Conservation (phyloP, 2,329 filamentous ascomycete genomes). For the Domatiomyces globalis region DNA sequence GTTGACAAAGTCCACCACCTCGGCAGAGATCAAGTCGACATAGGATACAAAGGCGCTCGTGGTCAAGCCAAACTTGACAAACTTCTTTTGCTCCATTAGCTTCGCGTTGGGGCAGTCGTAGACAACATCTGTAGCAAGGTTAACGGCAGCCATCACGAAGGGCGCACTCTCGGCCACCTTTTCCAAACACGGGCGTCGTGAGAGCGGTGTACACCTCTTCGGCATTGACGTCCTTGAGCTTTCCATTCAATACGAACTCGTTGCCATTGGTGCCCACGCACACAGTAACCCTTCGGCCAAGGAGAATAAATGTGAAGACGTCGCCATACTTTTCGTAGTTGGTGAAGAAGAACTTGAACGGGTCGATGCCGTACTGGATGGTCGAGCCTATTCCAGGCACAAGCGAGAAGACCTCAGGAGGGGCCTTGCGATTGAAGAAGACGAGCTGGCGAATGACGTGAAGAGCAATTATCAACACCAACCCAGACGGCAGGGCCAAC, state of each 20-base stretch:
- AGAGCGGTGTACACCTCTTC: slow-evolving; percentile 80
- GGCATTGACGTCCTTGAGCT: slow-evolving; percentile 75
- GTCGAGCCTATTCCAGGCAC: slow-evolving; percentile 44
- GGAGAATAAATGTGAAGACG: slow-evolving; percentile 76
- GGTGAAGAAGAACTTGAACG: slow-evolving; percentile 66
- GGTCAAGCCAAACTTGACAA: slow-evolving; percentile 52
- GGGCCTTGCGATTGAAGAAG: slow-evolving; percentile 68
- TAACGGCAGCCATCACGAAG: not conserved
- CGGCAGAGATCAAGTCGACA: slow-evolving; percentile 61
- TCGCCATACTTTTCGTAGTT: slow-evolving; percentile 73
- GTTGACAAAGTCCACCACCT: slow-evolving; percentile 50
- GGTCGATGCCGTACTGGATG: slow-evolving; percentile 37
- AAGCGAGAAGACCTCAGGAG: slow-evolving; percentile 68
- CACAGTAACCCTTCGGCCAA: slow-evolving; percentile 79
- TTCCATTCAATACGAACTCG: slow-evolving; percentile 87
- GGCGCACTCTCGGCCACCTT: slow-evolving; percentile 32
- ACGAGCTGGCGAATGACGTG: slow-evolving; percentile 72
- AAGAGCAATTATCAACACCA: slow-evolving; percentile 48
- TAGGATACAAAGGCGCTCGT: slow-evolving; percentile 50
- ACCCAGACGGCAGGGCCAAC: slow-evolving; percentile 33
- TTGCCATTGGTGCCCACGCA: slow-evolving; percentile 71
- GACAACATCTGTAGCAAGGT: slow-evolving; percentile 29
- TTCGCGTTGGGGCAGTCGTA: slow-evolving; percentile 87
- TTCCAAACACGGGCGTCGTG: slow-evolving; percentile 58
- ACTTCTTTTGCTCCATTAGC: slow-evolving; percentile 91